Evolutionary conservation across 306 rosid species (phyloP), one percentile per base, ranked within the genome.

Genomic region (Elaeagnus macrophylla): DNA sequence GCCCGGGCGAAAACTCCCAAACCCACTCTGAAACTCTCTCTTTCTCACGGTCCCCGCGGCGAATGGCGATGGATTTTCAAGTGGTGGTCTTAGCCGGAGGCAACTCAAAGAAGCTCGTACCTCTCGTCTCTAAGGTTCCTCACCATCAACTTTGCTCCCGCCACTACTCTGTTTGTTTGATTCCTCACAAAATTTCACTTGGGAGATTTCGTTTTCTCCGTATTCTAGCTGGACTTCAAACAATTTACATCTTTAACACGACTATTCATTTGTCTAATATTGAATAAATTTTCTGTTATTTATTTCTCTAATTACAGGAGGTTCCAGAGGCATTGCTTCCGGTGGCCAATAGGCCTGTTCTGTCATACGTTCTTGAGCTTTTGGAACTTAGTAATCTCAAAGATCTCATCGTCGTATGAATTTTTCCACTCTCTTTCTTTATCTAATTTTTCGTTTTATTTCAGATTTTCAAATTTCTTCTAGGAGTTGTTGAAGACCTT

Each of bases 61-160:
- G 15, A 8, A 32, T 43, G 47, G 37, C 60, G 39, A 84, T 91
- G 99, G 96, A 91, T 78, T 91, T 87, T 59, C 96, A 91, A 60
- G 99, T 91, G 61, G 96, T 91, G 37, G 85, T 91, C 64, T 80
- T 91, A 48, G 95, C 95, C 64, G 99, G 96, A 37, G 99, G 96
- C 61, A 59, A 72, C 69, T 77, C 96, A 11, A 93, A 79, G 75
- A 82, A 84, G 1, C 99, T 93, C 64, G 74, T 73, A 53, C 99
- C 96, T 53, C 83, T 93, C 37, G 90, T 83, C 54, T 93, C 96
- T 41, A 62, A 82, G 96, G 99, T 89, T 59, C 40, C n/a, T 6
- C 39, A 3, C 1, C 19, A 8, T 48, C 59, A 54, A 35, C 37
- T 48, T 25, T 52, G 8, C 6, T 44, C 14, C 36, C 7, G 3